phyloP scores from a whole-genome alignment of 306 rosid species.

The Quillaja saponaria region DNA sequence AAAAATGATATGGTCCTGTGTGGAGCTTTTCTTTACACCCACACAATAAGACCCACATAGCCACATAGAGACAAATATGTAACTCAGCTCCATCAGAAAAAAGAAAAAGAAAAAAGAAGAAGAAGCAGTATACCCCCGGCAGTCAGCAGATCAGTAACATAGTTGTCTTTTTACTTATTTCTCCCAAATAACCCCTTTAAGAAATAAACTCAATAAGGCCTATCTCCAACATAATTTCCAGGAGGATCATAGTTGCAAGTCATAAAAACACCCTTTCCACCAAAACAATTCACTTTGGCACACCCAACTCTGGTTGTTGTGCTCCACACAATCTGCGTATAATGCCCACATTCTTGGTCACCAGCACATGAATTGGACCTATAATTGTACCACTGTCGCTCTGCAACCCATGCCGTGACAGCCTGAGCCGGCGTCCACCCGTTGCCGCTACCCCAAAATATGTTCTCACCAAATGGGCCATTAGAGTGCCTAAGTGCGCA shows the following conservation, averaged over 20 bases:
- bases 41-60: too few relatives aligned
- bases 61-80: too few relatives aligned
- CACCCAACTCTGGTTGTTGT: constrained; percentile 60
- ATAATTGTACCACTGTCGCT: constrained; percentile 56
- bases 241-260: constrained; percentile 93
- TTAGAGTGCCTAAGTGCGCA: constrained; percentile 68
- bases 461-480: constrained; percentile 91
- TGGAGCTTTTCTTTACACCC: too few relatives aligned
- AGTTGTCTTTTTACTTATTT: too few relatives aligned
- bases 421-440: constrained; percentile 81
- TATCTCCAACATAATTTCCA: constrained; percentile 79
- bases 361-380: constrained; percentile 55
- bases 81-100: too few relatives aligned
- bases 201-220: constrained; percentile 54
- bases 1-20: too few relatives aligned
- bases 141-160: too few relatives aligned
- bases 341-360: constrained; percentile 75
- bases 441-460: constrained; percentile 87
- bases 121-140: too few relatives aligned
- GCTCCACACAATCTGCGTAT: constrained; percentile 85
- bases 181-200: too few relatives aligned
- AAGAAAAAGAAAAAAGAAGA: too few relatives aligned
- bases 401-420: constrained; percentile 65
- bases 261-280: constrained; percentile 67
- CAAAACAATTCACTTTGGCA: constrained; percentile 57